phyloP scores from a whole-genome alignment of 2,329 filamentous ascomycete genomes.

The Fusarium torreyae region DNA sequence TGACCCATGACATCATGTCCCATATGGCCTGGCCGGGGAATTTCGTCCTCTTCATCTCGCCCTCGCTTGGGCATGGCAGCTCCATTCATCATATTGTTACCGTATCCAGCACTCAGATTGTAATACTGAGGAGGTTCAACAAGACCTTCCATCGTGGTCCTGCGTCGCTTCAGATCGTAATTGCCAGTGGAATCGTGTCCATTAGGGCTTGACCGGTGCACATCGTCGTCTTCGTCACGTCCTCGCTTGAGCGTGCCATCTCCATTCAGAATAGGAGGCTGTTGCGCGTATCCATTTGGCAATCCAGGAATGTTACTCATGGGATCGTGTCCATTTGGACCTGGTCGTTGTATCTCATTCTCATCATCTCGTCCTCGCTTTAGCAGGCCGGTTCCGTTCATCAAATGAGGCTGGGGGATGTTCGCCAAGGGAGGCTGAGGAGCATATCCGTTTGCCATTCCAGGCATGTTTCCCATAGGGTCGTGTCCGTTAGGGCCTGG shows the following conservation, averaged over 20 bases:
- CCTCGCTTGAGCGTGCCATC: constrained; percentile 64
- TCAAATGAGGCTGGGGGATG: constrained; percentile 53
- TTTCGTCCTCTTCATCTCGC: constrained; percentile 72
- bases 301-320: constrained; percentile 72
- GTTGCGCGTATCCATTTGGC: constrained; percentile 75
- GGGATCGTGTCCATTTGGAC: constrained; percentile 79
- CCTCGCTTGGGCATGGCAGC: constrained; percentile 63
- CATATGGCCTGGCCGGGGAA: constrained; percentile 73
- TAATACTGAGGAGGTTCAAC: constrained; percentile 56
- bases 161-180: constrained; percentile 81
- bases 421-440: constrained; percentile 65
- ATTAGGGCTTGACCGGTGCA: constrained; percentile 59
- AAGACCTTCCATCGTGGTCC: constrained; percentile 74
- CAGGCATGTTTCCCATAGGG: constrained; percentile 72
- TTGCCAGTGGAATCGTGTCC: constrained; percentile 57
- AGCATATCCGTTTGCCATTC: constrained; percentile 74
- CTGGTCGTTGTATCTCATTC: constrained; percentile 71
- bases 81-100: constrained; percentile 72
- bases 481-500: constrained; percentile 79
- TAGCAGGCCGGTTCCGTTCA: constrained; percentile 73
- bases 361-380: constrained; percentile 71
- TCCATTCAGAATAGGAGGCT: constrained; percentile 73
- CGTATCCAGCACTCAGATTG: constrained; percentile 24
- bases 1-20: constrained; percentile 58
- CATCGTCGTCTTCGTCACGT: constrained; percentile 69